A percentile compares a stretch with the other conserved stretches of the same genome.
These are phyloP conservation scores for Pilaira anomala DNA, from an alignment of 192 early-diverging fungal genomes.

Conservation along the genomic window DNA sequence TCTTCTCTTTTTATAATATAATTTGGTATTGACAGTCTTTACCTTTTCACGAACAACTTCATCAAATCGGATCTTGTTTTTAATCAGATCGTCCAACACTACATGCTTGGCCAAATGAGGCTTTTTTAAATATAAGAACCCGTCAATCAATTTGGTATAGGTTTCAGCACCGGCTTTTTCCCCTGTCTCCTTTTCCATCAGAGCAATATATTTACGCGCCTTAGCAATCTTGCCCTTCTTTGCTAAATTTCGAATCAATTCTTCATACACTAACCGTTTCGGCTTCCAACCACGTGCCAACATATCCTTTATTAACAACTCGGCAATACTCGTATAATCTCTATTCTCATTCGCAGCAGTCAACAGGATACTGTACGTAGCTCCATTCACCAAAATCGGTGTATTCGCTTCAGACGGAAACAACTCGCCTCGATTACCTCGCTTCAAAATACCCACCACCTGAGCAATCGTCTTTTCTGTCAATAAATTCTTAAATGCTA, in stretches of 20 bases:
- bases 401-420: not conserved
- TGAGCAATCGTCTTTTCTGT: not conserved
- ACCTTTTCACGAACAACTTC: not conserved
- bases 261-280: constrained; percentile 1
- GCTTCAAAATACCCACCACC: not conserved
- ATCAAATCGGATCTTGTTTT: constrained; percentile 1
- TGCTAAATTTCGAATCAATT: constrained; percentile 14
- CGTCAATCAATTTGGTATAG: constrained; percentile 21
- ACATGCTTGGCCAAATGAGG: constrained; percentile 10
- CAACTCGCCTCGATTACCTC: not conserved
- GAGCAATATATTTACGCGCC: constrained; percentile 10
- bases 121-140: constrained; percentile 9
- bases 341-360: constrained; percentile 8
- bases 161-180: constrained; percentile 2
- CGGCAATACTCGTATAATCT: constrained; percentile 6
- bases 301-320: constrained; percentile 23
- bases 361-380: constrained; percentile 25
- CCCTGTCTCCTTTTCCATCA: constrained; percentile 21
- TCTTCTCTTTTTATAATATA: not conserved
- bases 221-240: constrained; percentile 19
- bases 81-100: constrained; percentile 16
- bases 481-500: constrained; percentile 15
- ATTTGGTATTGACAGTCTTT: constrained; percentile 3
- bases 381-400: not conserved
- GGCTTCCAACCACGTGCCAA: constrained; percentile 20